Percentiles rank a stretch among this genome's conserved stretches.
These are phyloP conservation scores for Macroventuria anomochaeta DNA, from an alignment of 2,329 filamentous ascomycete genomes.

Conservation along the genomic window DNA sequence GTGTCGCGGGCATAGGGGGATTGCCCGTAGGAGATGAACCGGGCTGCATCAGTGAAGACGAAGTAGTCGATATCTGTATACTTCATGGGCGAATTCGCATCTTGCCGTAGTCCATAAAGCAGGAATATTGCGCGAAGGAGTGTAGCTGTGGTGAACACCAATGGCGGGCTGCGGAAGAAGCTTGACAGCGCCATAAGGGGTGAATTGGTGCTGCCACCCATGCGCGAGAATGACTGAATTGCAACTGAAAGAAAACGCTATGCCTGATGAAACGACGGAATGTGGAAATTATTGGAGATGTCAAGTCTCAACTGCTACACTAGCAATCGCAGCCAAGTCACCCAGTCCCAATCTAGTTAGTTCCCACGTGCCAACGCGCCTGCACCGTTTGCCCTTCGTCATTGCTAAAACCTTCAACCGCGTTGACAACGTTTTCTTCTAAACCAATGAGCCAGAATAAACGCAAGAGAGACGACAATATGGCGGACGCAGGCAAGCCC, in stretches of 20 bases:
- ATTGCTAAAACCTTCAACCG: slow-evolving; percentile 2
- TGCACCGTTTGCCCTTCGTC: slow-evolving; percentile 33
- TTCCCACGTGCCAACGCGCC: slow-evolving; percentile 30
- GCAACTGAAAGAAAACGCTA: background rate
- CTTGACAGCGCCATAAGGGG: slow-evolving; percentile 34
- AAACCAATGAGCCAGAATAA: slow-evolving; percentile 38
- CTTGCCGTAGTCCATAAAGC: slow-evolving; percentile 90
- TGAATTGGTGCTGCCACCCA: background rate
- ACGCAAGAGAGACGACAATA: slow-evolving; percentile 45
- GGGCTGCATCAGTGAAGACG: slow-evolving; percentile 94
- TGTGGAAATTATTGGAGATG: slow-evolving; percentile 1
- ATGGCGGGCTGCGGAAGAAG: slow-evolving; percentile 42
- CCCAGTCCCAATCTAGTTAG: slow-evolving; percentile 30
- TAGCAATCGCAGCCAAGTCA: slow-evolving; percentile 22
- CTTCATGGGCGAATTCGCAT: slow-evolving; percentile 88
- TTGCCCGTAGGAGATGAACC: slow-evolving; percentile 69
- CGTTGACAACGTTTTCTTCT: slow-evolving; percentile 3
- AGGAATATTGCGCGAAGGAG: slow-evolving; percentile 76
- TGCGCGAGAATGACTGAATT: background rate
- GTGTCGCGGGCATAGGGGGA: slow-evolving; percentile 91
- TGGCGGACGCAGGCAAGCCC: slow-evolving; percentile 39
- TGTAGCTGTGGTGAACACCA: slow-evolving; percentile 56
- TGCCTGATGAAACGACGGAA: background rate
- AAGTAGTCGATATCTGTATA: slow-evolving; percentile 99
- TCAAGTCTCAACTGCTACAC: background rate